A percentile compares a stretch with the other conserved stretches of the same genome.
Evolutionary conservation across 148 eudicot genomes (phyloP).

Genomic region (Cornus florida): DNA sequence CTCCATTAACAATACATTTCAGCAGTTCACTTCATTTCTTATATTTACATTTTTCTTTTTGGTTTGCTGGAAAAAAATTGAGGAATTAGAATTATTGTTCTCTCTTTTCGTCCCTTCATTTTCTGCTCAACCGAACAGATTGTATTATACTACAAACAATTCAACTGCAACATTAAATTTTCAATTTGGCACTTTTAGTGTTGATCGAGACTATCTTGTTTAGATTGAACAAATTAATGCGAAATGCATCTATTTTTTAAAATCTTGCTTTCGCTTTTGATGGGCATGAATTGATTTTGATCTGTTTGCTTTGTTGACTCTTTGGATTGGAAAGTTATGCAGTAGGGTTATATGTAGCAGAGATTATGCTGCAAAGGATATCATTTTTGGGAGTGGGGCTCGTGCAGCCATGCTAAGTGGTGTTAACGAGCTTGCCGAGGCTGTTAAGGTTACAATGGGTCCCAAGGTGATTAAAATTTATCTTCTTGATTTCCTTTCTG

Average conservation of each 20-base stretch:
- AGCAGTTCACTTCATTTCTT: not conserved
- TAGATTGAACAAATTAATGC: not conserved
- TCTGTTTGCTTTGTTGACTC: not conserved
- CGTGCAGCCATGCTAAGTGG: constrained; percentile 85
- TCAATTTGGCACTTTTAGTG: not conserved
- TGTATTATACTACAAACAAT: not conserved
- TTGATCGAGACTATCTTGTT: not conserved
- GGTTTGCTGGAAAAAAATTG: not conserved
- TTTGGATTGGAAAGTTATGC: constrained; percentile 41
- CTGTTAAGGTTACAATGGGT: constrained; percentile 98
- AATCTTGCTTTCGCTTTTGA: not conserved
- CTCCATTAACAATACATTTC: not conserved
- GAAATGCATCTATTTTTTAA: not conserved
- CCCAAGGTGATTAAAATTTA: constrained; percentile 59
- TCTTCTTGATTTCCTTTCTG: not conserved
- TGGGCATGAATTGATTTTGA: not conserved
- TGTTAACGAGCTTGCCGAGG: constrained; percentile 94
- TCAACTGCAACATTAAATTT: not conserved
- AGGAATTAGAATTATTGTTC: no score
- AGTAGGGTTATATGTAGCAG: constrained; percentile 52
- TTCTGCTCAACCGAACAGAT: not conserved
- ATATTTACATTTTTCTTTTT: not conserved
- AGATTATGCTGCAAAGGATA: constrained; percentile 87
- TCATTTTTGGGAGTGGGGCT: constrained; percentile 69
- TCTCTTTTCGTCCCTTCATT: not conserved